These are phyloP conservation scores for Withania somnifera DNA, from an alignment of 305 asterid genomes.

Conservation along the genomic window DNA sequence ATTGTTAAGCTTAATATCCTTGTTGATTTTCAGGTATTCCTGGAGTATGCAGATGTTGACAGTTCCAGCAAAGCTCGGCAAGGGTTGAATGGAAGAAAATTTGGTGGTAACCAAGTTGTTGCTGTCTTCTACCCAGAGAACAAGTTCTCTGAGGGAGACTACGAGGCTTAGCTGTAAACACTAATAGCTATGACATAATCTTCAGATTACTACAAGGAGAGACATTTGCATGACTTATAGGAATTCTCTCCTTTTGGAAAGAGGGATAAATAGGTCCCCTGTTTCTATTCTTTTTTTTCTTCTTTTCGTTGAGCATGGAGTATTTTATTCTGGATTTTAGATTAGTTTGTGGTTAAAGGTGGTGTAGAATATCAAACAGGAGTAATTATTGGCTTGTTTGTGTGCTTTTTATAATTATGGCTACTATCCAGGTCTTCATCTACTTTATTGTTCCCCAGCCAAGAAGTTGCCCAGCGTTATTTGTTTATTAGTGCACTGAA, in stretches of 20 bases:
- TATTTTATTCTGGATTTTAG: not conserved
- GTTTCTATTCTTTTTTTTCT: not conserved
- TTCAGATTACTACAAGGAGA: not conserved
- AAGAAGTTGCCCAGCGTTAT: not conserved
- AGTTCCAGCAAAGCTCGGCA: slow-evolving; percentile 69
- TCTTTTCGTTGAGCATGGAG: not conserved
- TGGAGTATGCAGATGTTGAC: slow-evolving; percentile 78
- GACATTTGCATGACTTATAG: not conserved
- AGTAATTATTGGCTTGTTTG: not conserved
- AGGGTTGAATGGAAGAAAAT: slow-evolving; percentile 79
- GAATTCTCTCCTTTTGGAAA: not conserved
- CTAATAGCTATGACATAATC: not conserved
- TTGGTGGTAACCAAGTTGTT: slow-evolving; percentile 82
- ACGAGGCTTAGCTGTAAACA: slow-evolving; percentile 34
- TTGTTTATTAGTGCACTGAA: not conserved
- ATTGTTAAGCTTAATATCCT: not conserved
- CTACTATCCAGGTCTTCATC: not conserved
- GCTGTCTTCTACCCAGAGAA: slow-evolving; percentile 82
- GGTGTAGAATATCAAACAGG: not conserved
- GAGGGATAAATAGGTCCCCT: not conserved
- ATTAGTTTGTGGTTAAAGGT: not conserved
- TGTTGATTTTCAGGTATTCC: slow-evolving; percentile 44
- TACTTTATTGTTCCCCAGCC: not conserved
- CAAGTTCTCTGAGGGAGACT: slow-evolving; percentile 72
- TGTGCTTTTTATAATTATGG: not conserved